Percentiles rank a stretch among this genome's conserved stretches.
Conservation (phyloP, 768 basidiomycete species). For the Auricularia auricula-judae region DNA sequence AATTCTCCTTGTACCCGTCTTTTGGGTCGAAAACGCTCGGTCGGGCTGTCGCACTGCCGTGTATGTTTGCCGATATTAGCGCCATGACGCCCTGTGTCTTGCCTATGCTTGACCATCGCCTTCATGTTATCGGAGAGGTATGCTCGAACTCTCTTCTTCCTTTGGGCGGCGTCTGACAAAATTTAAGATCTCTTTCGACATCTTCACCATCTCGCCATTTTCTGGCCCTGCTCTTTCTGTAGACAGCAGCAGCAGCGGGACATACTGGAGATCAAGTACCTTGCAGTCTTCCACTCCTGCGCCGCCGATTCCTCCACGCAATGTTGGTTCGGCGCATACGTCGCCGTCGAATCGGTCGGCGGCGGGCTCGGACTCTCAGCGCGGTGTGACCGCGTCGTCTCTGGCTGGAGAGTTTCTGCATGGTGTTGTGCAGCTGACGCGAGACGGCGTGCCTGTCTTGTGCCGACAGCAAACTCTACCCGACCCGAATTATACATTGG, state of each 20-base stretch:
- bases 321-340: conserved; percentile 45
- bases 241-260: conserved; percentile 91
- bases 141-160: conserved; percentile 8
- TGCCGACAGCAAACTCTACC: conserved; percentile 72
- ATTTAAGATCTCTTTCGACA: conserved; percentile 72
- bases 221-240: conserved; percentile 87
- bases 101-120: conserved; percentile 83
- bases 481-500: conserved; percentile 53
- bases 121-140: conserved; percentile 92
- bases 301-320: conserved; percentile 19
- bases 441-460: conserved; percentile 82
- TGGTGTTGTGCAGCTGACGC: conserved; percentile 81
- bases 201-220: conserved; percentile 80
- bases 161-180: neutral
- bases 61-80: conserved; percentile 48
- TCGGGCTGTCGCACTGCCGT: conserved; percentile 76
- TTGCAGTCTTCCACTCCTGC: conserved; percentile 27
- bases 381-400: conserved; percentile 71
- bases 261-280: conserved; percentile 92
- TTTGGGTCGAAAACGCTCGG: conserved; percentile 97
- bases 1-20: conserved; percentile 93
- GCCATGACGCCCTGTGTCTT: conserved; percentile 29
- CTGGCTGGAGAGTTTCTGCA: conserved; percentile 83
- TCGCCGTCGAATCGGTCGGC: conserved; percentile 60
- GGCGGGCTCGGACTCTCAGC: conserved; percentile 35